phyloP scores from a whole-genome alignment of 2,329 filamentous ascomycete genomes.

The Raffaelea arxii region DNA sequence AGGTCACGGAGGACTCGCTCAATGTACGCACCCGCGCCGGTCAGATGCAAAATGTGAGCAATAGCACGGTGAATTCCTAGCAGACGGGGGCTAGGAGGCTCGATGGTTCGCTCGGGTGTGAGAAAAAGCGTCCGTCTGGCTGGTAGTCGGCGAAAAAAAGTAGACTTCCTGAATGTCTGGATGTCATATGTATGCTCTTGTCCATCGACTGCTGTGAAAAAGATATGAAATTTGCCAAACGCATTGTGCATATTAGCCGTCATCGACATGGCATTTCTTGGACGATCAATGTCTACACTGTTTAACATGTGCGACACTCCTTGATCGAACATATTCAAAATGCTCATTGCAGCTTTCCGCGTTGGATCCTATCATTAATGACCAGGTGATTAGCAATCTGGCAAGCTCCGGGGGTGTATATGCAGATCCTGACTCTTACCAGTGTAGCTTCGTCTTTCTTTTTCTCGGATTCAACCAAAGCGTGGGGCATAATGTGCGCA shows the following conservation, averaged over 20 bases:
- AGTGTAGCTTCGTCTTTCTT: too few relatives aligned
- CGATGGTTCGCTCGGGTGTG: background rate
- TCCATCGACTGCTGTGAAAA: background rate
- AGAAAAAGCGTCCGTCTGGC: background rate
- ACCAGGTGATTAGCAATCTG: background rate
- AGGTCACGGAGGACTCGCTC: background rate
- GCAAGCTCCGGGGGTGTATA: background rate
- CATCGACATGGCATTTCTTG: slow-evolving; percentile 1
- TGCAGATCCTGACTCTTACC: background rate
- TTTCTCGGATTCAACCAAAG: too few relatives aligned
- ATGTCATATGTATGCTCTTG: slow-evolving; percentile 2
- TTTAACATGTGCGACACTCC: slow-evolving; percentile 1
- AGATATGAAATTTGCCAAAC: background rate
- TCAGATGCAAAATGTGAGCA: slow-evolving; percentile 1
- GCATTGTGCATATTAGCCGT: background rate
- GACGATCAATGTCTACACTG: background rate
- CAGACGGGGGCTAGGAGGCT: slow-evolving; percentile 1
- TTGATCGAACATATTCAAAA: slow-evolving; percentile 3
- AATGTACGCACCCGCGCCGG: slow-evolving; percentile 1
- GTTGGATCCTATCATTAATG: too few relatives aligned
- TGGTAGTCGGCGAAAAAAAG: background rate
- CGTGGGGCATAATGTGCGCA: slow-evolving; percentile 3
- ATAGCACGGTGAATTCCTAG: slow-evolving; percentile 2
- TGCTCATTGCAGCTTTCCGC: background rate
- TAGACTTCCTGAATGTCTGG: too few relatives aligned